Evolutionary conservation across 208 protist genomes (phyloP), one percentile per base, ranked within the genome.

Genomic region (Leishmania braziliensis): DNA sequence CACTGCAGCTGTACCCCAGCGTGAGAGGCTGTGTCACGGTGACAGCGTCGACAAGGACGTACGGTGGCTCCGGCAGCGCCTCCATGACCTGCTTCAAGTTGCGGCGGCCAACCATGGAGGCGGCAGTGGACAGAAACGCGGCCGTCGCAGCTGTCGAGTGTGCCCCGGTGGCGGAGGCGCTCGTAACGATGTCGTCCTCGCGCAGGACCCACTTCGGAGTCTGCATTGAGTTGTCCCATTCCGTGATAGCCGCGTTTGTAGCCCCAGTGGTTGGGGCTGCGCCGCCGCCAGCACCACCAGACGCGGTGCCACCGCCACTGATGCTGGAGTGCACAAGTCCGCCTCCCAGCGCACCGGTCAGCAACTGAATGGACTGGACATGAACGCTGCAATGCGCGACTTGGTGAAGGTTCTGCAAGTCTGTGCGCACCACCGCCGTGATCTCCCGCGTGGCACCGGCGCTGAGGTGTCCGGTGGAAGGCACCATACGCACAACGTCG

Each of bases 41-140:
- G 66, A 92, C 68, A 33, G 79, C 79, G 65, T 89, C 80, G 36
- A 88, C 89, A 29, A 91, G 74, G 20, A 53, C 71, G 86, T 93
- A 93, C 20, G 65, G 36, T 20, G 95, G 95, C 85, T 97, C 93
- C 33, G 93, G 87, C 16, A 96, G 84, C 26, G 91, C 78, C 80
- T 97, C 93, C 77, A 91, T 79, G 20, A 97, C 86, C 80, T 95
- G 94, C 56, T 88, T 85, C 80, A 97, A 78, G 72, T 93, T 94
- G n/a, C 87, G 82, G 39, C 89, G 85, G 39, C 90, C 88, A 39
- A 78, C 84, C 73, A 82, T 76, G 14, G 75, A 81, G 16, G 79
- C 78, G 1, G 72, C 74, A n/a, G 69, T 70, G 18, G 81, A 84
- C 26, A 84, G 77, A 50, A 73, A 80, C 16, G 77, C 70, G 8